Percentiles rank a stretch among this genome's conserved stretches.
These are phyloP conservation scores for Aspergillus sclerotioniger DNA, from an alignment of 495 filamentous ascomycete species.

Conservation along the genomic window DNA sequence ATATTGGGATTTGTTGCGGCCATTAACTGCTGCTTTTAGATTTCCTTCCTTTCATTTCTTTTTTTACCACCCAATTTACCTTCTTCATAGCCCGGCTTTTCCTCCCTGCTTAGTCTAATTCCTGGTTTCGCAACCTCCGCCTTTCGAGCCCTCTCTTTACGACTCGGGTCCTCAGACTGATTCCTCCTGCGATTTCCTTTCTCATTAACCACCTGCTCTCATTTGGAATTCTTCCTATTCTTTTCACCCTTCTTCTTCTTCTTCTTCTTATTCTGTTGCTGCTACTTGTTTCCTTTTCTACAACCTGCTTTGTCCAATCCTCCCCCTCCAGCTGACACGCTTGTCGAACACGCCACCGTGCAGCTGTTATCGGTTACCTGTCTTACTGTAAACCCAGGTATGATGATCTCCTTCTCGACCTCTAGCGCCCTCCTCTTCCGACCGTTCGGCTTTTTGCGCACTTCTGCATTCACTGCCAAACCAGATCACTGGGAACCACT, in stretches of 20 bases:
- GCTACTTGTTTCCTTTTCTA: not conserved
- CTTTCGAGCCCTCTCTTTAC: not conserved
- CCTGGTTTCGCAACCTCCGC: constrained; percentile 5
- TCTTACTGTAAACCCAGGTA: constrained; percentile 13
- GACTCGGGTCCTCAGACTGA: not conserved
- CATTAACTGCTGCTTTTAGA: not conserved
- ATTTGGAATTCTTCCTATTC: constrained; percentile 1
- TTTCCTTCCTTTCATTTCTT: constrained; percentile 9
- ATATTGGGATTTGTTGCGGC: constrained; percentile 9
- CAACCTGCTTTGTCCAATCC: not conserved
- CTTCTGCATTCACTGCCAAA: constrained; percentile 3
- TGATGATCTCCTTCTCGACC: constrained; percentile 1
- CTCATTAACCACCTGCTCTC: constrained; percentile 3
- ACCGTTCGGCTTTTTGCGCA: constrained; percentile 12
- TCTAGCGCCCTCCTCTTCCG: constrained; percentile 11
- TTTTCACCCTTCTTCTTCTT: constrained; percentile 7
- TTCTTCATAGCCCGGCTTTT: constrained; percentile 7
- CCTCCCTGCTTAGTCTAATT: constrained; percentile 5
- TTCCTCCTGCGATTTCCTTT: not conserved
- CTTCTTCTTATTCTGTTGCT: constrained; percentile 9
- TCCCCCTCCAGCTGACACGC: constrained; percentile 10
- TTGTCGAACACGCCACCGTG: constrained; percentile 16
- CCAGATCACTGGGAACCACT: constrained; percentile 4
- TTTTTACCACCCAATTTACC: constrained; percentile 2
- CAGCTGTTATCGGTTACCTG: constrained; percentile 12